Base-by-base conservation (phyloP, 768 basidiomycete genomes). In the Lentinus tigrinus region DNA sequence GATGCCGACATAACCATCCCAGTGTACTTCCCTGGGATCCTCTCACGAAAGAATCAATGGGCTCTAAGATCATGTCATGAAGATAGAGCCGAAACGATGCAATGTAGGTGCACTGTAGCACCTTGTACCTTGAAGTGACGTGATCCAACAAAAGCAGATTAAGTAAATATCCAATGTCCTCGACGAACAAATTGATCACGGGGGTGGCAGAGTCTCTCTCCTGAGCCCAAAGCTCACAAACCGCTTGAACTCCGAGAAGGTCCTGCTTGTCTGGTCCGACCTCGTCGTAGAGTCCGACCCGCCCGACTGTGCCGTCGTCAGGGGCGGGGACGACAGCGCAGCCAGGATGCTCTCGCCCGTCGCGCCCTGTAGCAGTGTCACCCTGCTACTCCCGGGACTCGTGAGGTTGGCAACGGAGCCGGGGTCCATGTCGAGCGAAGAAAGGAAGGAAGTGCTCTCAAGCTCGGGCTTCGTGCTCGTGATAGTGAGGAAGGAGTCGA, bases 351-450 rank as follows among this genome's bases (percentile, higher is more conserved):
- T 76, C 39, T 90, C 89, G 9, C 77, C 74, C 7, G 74, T 73
- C 26, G 64, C 64, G 5, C 69, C 47, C 4, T 68, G 69, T 23
- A 77, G 67, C 0, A 89, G 75, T 4, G 82, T 77, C 10, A 87
- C 79, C 23, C 84, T 79, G 63, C 86, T 89, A 1, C 80, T 80
- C 14, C 81, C 81, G 0, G 91, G 89, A 63, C 87, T 89, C 5
- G 84, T 75, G 17, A 87, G 74, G 42, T 77, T 83, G n/a, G 79
- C 73, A 13, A 77, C 73, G 19, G 75, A 70, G 0, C 84, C 75
- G 1, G 95, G 94, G 63, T 98, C 95, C 97, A 99, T 99, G 72
- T 99, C 97, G 31, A 99, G 81, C 0, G 87, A 82, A 0, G 94
- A 89, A 31, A 99, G 83, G 81, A 99, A 98, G 0, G 97, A 98